phyloP scores from a whole-genome alignment of 352 stramenopile genomes.

The Aphanomyces euteiches region DNA sequence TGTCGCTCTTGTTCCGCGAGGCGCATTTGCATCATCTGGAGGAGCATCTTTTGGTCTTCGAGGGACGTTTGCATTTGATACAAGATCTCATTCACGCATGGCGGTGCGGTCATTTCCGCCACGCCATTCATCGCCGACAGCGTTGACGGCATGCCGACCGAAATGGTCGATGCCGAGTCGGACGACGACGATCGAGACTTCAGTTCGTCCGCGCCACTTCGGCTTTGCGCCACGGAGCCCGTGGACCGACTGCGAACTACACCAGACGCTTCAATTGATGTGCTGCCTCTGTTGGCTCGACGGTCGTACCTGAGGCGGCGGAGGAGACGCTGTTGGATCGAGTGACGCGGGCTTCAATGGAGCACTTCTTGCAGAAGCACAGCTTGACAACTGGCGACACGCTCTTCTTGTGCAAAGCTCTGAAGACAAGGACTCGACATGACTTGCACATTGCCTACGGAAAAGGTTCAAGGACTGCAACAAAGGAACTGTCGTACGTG shows the following conservation, averaged over 20 bases:
- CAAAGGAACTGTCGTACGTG: not conserved
- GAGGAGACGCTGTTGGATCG: not conserved
- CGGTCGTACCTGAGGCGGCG: not conserved
- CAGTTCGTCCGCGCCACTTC: too few species aligned
- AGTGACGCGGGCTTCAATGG: not conserved
- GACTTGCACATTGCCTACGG: not conserved
- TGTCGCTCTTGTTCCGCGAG: not conserved
- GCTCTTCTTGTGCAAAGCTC: conserved; percentile 6
- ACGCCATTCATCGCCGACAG: not conserved
- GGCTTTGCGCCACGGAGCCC: too few species aligned
- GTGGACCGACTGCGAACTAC: too few species aligned
- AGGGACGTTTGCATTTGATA: conserved; percentile 4
- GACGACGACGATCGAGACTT: not conserved
- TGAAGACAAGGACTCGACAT: conserved; percentile 10
- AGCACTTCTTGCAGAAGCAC: conserved; percentile 17
- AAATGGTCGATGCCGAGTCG: not conserved
- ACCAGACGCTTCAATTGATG: too few species aligned
- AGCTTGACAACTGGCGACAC: conserved; percentile 7
- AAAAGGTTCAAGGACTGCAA: not conserved
- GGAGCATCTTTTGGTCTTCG: conserved; percentile 20
- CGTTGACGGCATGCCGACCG: not conserved
- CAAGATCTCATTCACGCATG: not conserved
- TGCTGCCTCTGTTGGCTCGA: too few species aligned
- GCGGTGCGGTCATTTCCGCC: not conserved
- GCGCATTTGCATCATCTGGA: conserved; percentile 9